Evolutionary conservation across 371 early-diverging fungal species (phyloP), one percentile per base, ranked within the genome.

Genomic region (Rhizopus arrhizus): DNA sequence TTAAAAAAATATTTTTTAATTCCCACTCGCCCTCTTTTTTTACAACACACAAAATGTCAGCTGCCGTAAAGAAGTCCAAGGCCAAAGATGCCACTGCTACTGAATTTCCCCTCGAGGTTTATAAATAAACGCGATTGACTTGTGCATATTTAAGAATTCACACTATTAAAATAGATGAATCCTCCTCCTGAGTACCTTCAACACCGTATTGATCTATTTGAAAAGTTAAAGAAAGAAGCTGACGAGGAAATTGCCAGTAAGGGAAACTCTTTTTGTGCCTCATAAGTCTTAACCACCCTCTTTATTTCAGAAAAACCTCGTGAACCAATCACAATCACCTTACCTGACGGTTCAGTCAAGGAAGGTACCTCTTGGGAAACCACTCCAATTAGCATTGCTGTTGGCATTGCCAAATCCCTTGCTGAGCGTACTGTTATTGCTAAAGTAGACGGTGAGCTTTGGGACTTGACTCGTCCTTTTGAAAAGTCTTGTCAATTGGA

Each of bases 311-410:
- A 83, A 42, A 83, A 91, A 72, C 92, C 95, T 16, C 91, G 95
- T 47, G 89, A 83, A 56, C 78, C 87, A 54, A 98, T 98, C 79
- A 85, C 82, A 45, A 83, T 99, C 62, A 93, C 95, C 41, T 84
- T 99, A 40, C 95, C 95, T 40, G 95, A 97, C 69, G 97, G 95
- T 46, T 77, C 86, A 36, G 75, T 70, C 53, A 88, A 90, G 62
- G 91, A 91, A 60, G 99, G 94, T 49, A 87, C 68, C 35, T 79
- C 98, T n/a, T 98, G 93, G 93, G 96, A 97, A 75, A 98, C 99
- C 29, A 91, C 94, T 12, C 99, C 99, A n/a, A 78, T 97, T 84
- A 91, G 91, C 41, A 90, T 99, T 75, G 99, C 98, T 15, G 83
- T 83, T 61, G 77, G 80, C 35, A 90, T 98, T 65, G 79, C 89